phyloP scores from a whole-genome alignment of 2,329 filamentous ascomycete genomes.

The Alternaria incomplexa region DNA sequence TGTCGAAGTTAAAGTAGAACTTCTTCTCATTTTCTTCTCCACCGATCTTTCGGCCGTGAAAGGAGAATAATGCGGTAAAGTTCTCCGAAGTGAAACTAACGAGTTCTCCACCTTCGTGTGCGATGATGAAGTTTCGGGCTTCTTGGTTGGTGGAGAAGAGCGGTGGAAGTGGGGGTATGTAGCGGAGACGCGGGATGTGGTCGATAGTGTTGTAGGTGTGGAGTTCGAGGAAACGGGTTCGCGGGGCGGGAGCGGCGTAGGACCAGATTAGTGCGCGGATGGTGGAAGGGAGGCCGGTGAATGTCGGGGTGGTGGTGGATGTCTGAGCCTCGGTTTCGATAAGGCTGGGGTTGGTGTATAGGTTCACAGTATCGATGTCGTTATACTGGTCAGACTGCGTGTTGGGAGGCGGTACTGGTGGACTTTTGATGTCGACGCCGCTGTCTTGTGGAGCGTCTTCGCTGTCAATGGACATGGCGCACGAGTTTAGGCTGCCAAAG shows the following conservation, averaged over 20 bases:
- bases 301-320: neutral
- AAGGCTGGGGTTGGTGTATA: neutral
- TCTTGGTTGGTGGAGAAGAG: slow-evolving; percentile 14
- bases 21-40: neutral
- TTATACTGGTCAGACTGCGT: neutral
- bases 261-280: slow-evolving; percentile 9
- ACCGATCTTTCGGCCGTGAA: neutral
- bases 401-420: neutral
- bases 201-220: slow-evolving; percentile 13
- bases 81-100: neutral
- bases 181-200: slow-evolving; percentile 8
- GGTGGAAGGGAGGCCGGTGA: neutral
- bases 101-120: slow-evolving; percentile 10
- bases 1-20: slow-evolving; percentile 18
- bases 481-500: neutral
- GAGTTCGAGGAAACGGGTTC: slow-evolving; percentile 21
- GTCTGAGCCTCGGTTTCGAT: neutral
- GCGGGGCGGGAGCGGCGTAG: slow-evolving; percentile 9
- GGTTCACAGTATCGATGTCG: neutral
- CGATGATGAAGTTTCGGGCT: slow-evolving; percentile 12
- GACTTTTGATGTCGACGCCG: neutral
- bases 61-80: neutral
- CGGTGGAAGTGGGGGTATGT: slow-evolving; percentile 14
- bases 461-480: neutral
- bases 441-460: neutral